Evolutionary conservation across 2,329 filamentous ascomycete genomes (phyloP).

Genomic region (Apiospora rasikravindrae): DNA sequence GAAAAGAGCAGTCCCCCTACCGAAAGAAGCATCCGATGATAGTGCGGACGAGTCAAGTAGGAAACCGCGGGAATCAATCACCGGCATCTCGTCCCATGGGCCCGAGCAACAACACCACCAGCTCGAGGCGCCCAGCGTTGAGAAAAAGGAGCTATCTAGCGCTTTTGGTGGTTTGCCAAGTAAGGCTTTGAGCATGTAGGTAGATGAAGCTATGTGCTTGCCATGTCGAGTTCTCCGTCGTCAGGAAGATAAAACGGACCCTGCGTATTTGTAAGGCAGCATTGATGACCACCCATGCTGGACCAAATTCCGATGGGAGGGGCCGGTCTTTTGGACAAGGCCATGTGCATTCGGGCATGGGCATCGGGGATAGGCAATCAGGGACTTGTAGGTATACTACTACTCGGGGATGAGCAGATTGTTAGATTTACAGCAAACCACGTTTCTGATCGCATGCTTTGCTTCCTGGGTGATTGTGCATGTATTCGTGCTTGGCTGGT

Average conservation of each 20-base stretch:
- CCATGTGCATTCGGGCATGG: neutral
- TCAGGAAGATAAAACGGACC: neutral
- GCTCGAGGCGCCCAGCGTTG: neutral
- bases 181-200: neutral
- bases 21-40: neutral
- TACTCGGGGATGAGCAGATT: neutral
- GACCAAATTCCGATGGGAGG: neutral
- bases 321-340: neutral
- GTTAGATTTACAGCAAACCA: neutral
- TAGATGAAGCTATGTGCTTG: neutral
- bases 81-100: conserved; percentile 10
- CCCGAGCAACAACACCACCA: conserved; percentile 10
- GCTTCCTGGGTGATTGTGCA: neutral
- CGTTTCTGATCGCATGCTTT: neutral
- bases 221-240: too few species aligned
- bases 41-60: neutral
- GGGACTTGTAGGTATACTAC: neutral
- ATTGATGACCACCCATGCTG: neutral
- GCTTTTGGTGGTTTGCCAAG: neutral
- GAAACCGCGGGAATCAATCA: neutral
- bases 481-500: too few species aligned
- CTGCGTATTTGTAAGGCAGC: neutral
- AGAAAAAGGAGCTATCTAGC: neutral
- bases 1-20: neutral
- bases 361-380: conserved; percentile 3